Base-by-base conservation (phyloP, 1,139 yeast genomes). In the Protomyces pachydermus region DNA sequence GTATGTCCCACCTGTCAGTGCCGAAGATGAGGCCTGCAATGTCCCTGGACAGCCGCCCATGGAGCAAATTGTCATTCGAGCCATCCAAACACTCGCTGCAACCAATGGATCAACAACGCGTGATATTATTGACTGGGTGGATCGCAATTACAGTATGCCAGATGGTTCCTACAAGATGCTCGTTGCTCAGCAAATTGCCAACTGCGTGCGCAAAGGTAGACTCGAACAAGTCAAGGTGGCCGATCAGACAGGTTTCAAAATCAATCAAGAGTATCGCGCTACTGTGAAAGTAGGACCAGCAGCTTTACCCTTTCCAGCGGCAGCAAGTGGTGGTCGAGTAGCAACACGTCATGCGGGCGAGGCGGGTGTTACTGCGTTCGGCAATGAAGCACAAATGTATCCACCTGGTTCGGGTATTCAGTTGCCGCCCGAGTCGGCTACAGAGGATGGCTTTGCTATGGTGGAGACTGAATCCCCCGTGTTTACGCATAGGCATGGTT, bases 381-480 rank as follows among this genome's bases (percentile, higher is more conserved):
- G 23, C 16, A n/a, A 42, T 42, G 48, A 18, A 20, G 23, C 48
- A 23, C 48, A 42, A 6, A 42, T 25, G 34, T 58, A 58, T 16
- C 62, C 62, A 14, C 32, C 14, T 10, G 53, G 45, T 35, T 56
- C 42, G 14, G 62, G 62, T 1, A 58, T 58, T 39, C 53, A 52
- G n/a, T 42, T 58, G 18, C 62, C 62, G 18, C 52, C 62, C 32
- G 56, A 58, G 32, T 20, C 52, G 16, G 46, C 56, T 12, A 46
- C n/a, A 9, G 38, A 20, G 16, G 62, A 58, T 52, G 62, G 62
- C 8, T 58, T 58, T 20, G 34, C 18, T 16, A 58, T 58, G 62
- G 39, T 39, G 20, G 62, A 58, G 34, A 58, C 62, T 2, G 62
- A 58, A 5, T 51, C 56, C 16, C 62, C 62, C 12, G 56, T 52